phyloP scores from a whole-genome alignment of 805 yeast species.

The Nadsonia fulvescens region DNA sequence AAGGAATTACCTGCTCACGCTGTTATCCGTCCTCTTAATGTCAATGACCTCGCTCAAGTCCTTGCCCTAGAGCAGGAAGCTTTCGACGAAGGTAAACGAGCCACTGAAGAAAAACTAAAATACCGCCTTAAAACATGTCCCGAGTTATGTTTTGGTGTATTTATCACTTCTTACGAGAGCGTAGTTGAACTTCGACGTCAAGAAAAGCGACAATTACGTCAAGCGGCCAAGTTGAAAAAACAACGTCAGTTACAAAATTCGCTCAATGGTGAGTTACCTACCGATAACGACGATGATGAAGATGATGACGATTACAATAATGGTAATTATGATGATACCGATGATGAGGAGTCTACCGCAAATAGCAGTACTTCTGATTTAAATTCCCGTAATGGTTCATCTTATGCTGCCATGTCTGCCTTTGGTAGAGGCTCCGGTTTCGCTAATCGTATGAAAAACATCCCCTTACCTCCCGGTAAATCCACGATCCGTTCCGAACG shows the following conservation, averaged over 20 bases:
- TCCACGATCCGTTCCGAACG: slow-evolving; percentile 26
- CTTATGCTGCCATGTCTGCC: too few species aligned
- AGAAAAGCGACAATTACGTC: slow-evolving; percentile 1
- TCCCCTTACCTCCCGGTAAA: slow-evolving; percentile 10
- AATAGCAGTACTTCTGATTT: too few species aligned
- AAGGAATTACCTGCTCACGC: slow-evolving; percentile 32
- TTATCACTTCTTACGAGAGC: slow-evolving; percentile 46
- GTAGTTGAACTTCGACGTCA: slow-evolving; percentile 11
- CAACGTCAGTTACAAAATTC: too few species aligned
- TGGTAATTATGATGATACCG: slow-evolving; percentile 15
- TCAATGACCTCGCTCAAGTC: slow-evolving; percentile 53
- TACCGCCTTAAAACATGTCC: slow-evolving; percentile 74
- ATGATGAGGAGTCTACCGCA: slow-evolving; percentile 18
- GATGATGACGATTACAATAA: slow-evolving; percentile 13
- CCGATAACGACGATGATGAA: slow-evolving; percentile 8
- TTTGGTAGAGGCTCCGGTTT: too few species aligned
- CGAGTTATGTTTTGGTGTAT: slow-evolving; percentile 77
- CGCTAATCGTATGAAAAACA: too few species aligned
- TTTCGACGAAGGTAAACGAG: slow-evolving; percentile 55
- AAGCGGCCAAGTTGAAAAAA: slow-evolving; percentile 1
- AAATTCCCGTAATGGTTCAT: slow-evolving; percentile 1
- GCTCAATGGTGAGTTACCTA: not conserved
- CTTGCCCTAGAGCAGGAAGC: slow-evolving; percentile 45
- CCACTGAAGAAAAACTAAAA: slow-evolving; percentile 38
- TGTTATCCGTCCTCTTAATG: slow-evolving; percentile 58